Evolutionary conservation across 352 stramenopile species (phyloP), one percentile per base, ranked within the genome.

Genomic region (Pythium dissotocum): DNA sequence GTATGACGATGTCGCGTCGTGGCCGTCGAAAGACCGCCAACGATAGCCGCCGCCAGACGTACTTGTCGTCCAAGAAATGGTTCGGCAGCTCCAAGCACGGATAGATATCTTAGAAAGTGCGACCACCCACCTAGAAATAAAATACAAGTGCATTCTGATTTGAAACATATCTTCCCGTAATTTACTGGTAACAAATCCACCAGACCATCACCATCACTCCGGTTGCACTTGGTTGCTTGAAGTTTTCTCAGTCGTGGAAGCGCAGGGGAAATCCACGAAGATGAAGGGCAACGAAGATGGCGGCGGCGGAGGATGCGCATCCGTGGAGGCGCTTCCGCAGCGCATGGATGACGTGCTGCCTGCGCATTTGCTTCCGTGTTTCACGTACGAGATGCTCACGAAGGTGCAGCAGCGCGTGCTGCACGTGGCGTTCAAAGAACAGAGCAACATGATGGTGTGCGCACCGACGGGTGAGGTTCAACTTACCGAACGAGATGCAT

Each of bases 1-100:
- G 73, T 30, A 74, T 94, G 61, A 94, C 85, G 1, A 92, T 91
- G 48, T 91, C 85, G 0, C 61, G 79, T 32, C 83, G 83, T 46
- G 83, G 83, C 6, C 79, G 85, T 4, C 82, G 85, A 56, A 81
- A 80, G 49, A 77, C 83, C 12, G 79, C 77, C 4, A 70, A 87
- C 7, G 87, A 88, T 68, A 92, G 82, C 51, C 80, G 82, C 28
- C 74, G 79, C 75, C 91, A 91, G 69, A 85, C 80, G 13, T 78
- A 87, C 46, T 66, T 71, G 24, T 78, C 77, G 82, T 87, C 72
- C 40, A 64, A 42, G 21, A 53, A 38, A 18, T 63, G 57, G 44
- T 58, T 65, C 33, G 9, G 40, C 35, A 53, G 38, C 46, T 53
- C 46, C n/a, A 53, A 38, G 51, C 26, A 16, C 28, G 21, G 48